Evolutionary conservation across 2,329 filamentous ascomycete genomes (phyloP), one percentile per base, ranked within the genome.

Genomic region (Neonectria coccinea): DNA sequence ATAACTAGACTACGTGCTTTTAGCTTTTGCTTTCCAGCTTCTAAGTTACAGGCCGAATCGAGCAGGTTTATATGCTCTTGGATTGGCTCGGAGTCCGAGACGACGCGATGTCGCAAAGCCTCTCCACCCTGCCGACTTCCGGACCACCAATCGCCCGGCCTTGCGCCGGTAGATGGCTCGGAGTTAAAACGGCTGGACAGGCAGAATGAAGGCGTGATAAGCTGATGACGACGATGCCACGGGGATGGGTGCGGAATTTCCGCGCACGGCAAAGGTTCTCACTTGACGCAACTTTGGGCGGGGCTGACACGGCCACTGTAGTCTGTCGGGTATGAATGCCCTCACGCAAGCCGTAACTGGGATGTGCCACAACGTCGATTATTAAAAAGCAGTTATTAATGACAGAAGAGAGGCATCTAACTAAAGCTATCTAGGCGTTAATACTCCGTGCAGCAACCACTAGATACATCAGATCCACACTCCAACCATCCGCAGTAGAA

Each of bases 81-180:
- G 12, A 14, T 11, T 41, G 25, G 44, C 65, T 69, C 65, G 65
- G 67, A 66, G 39, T 57, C 67, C 67, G 64, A 68, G 64, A 65
- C 33, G 25, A 66, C 25, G 48, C 44, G 50, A 50, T 67, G 48
- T 60, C 52, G n/a, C 64, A 42, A 45, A 29, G 27, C 27, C 16
- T 16, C 39, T n/a, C 64, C 58, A 64, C 29, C 39, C 31, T 47
- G 42, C 64, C 66, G 58, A 57, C 54, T 58, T 61, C 61, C 57
- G 56, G 53, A 45, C 68, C 59, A 64, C 66, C 69, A 69, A 70
- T 63, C n/a, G 42, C 51, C 54, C 33, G 52, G 18, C 41, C 22
- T 57, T 25, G 57, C 39, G 52, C 2, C 4, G 44, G 39, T 47
- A 36, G 36, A 51, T 45, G 18, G 45, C 55, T 64, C 61, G 61